A percentile compares a stretch with the other conserved stretches of the same genome.
Conservation (phyloP, 345 rosid genomes). For the Trapa incisa region DNA sequence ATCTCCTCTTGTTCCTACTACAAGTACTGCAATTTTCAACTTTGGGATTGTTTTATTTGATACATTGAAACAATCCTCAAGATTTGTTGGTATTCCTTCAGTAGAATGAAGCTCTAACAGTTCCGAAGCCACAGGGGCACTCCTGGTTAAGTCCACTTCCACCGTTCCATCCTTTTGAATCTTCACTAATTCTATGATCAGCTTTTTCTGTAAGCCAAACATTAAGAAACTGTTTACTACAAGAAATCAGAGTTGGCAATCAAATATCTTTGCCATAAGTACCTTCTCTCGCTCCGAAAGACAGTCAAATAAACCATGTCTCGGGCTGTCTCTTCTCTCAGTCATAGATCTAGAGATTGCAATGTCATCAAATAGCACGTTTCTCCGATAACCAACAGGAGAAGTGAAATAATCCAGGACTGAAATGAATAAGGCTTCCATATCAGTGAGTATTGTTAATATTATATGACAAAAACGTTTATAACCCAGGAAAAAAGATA, state of each 20-base stretch:
- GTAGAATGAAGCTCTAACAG: slow-evolving; percentile 52
- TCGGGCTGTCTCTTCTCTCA: slow-evolving; percentile 34
- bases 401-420: slow-evolving; percentile 59
- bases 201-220: slow-evolving; percentile 44
- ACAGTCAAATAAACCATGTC: slow-evolving; percentile 56
- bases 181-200: slow-evolving; percentile 71
- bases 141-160: slow-evolving; percentile 66
- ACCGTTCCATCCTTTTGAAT: slow-evolving; percentile 94
- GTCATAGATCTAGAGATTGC: slow-evolving; percentile 54
- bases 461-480: neutral
- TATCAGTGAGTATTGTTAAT: neutral
- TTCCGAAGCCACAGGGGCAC: slow-evolving; percentile 63
- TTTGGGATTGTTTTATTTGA: slow-evolving; percentile 52
- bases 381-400: slow-evolving; percentile 24
- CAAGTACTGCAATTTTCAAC: slow-evolving; percentile 71
- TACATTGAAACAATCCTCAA: slow-evolving; percentile 26
- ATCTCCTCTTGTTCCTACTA: slow-evolving; percentile 99
- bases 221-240: neutral
- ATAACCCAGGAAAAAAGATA: neutral
- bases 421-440: slow-evolving; percentile 10
- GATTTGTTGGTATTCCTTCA: slow-evolving; percentile 32
- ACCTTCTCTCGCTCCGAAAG: slow-evolving; percentile 84
- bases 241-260: slow-evolving; percentile 4
- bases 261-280: slow-evolving; percentile 9
- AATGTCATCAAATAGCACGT: slow-evolving; percentile 32